Evolutionary conservation across 805 yeast species (phyloP), one percentile per base, ranked within the genome.

Genomic region (Yarrowia hollandica): DNA sequence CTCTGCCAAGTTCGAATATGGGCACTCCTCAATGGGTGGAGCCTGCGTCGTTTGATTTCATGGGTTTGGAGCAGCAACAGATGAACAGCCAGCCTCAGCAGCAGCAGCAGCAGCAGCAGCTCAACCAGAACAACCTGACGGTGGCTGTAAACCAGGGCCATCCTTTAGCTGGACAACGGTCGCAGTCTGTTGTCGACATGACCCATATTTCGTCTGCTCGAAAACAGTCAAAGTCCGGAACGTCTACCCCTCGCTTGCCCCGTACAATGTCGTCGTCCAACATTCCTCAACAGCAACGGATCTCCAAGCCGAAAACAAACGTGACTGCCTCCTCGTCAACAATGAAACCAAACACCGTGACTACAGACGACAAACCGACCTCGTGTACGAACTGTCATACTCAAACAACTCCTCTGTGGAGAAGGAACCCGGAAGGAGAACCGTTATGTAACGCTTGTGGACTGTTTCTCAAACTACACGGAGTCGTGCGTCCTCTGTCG

Each of bases 401-500:
- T 0, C 83, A 80, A 63, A 90, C 95, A 15, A 92, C 99, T 0
- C 99, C 99, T 0, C 72, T 92, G 15, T 92, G 99, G 99, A 77
- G 99, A 65, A 78, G 97, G 52, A 89, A 90, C 66, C 90, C 96
- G 0, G 88, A 88, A 61, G 97, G 97, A 1, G 86, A 88, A 67
- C 95, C 97, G 0, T 75, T 92, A 61, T 92, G 98, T 74, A 92
- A 92, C 71, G 98, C 99, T 0, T 92, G 99, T 75, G 99, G 98
- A 0, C 75, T 92, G 62, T 92, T 92, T 66, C 79, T 88, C 67
- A 92, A 92, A 71, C 76, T 92, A 21, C 98, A 92, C 68, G 98
- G 97, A n/a, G 92, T 90, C 3, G 95, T 89, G 62, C 77, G 98
- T 60, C 99, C 99, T 0, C 75, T 92, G 55, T 86, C 96, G 12